Evolutionary conservation across 2,329 filamentous ascomycete genomes (phyloP), one percentile per base, ranked within the genome.

Genomic region (Thelonectria olida): DNA sequence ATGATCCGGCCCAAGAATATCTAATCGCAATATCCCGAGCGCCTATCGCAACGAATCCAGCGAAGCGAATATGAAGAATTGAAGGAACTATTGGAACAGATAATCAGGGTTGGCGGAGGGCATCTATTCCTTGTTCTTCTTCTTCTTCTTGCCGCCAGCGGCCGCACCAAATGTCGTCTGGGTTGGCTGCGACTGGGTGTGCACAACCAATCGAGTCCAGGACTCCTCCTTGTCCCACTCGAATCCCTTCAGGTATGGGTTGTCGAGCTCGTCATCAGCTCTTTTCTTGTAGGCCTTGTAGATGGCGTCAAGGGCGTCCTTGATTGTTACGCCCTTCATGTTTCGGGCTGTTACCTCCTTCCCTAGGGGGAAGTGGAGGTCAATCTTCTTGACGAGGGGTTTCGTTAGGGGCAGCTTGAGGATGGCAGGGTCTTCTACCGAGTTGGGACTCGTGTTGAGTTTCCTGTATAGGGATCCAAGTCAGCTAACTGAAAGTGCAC

Each of bases 221-320:
- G 89, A 93, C 80, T 97, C 92, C 71, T 97, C 91, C 77, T 91
- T 92, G 80, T 97, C 92, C 94, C 94, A 97, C 84, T 97, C 93
- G 82, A 98, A 97, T 68, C 95, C 95, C 73, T 90, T 90, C 69
- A 98, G 90, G 84, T 94, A 93, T 66, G 94, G 92, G 68, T 87
- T 84, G 57, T 95, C 92, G 63, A 98, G 85, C 78, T 97, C 95
- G 76, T 98, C 95, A 73, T 98, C 95, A 63, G 90, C 86, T 87
- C 94, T 91, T 88, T 97, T 97, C 87, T 96, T 97, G 85, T 92
- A 97, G 71, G 92, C 88, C 85, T 97, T 97, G 85, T 97, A 85
- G 80, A 98, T 97, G 73, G 93, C 95, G 78, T 97, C 94, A 78
- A 97, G 77, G 60, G 93, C 93, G 79, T 98, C 95, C 84, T 97